Conservation (phyloP, 495 filamentous ascomycete genomes). For the Talaromyces nanjingensis region DNA sequence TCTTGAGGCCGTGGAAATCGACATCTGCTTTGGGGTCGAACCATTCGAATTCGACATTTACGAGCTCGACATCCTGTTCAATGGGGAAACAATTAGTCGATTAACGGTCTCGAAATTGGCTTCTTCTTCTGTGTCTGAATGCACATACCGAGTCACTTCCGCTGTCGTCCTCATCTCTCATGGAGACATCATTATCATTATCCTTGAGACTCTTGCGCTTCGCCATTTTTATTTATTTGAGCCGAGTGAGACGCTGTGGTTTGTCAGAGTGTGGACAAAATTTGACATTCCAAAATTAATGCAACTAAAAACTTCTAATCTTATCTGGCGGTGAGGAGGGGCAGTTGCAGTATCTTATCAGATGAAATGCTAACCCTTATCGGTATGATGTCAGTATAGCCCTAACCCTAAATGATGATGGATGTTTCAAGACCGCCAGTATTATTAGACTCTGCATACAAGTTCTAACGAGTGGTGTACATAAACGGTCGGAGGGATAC, state of each 20-base stretch:
- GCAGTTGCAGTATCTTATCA: background rate
- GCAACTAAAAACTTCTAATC: background rate
- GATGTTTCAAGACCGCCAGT: background rate
- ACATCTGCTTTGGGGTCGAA: slow-evolving; percentile 87
- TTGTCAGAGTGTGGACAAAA: background rate
- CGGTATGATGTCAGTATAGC: background rate
- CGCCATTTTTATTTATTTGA: slow-evolving; percentile 28
- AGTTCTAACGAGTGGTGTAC: background rate
- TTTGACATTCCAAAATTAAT: background rate
- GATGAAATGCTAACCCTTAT: background rate
- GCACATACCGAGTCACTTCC: slow-evolving; percentile 32
- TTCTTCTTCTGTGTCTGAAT: background rate
- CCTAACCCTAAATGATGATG: background rate
- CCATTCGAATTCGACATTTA: slow-evolving; percentile 97
- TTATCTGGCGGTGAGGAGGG: slow-evolving; percentile 7
- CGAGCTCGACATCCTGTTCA: slow-evolving; percentile 70
- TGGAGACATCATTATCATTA: slow-evolving; percentile 30
- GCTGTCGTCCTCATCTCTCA: slow-evolving; percentile 35
- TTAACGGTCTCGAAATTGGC: background rate
- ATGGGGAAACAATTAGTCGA: slow-evolving; percentile 7
- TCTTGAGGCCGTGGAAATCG: slow-evolving; percentile 94
- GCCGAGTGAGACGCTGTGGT: background rate
- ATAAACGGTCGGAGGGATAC: background rate
- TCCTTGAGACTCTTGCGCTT: slow-evolving; percentile 46
- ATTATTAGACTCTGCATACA: background rate